phyloP scores from a whole-genome alignment of 495 filamentous ascomycete genomes.

The Aspergillus panamensis region DNA sequence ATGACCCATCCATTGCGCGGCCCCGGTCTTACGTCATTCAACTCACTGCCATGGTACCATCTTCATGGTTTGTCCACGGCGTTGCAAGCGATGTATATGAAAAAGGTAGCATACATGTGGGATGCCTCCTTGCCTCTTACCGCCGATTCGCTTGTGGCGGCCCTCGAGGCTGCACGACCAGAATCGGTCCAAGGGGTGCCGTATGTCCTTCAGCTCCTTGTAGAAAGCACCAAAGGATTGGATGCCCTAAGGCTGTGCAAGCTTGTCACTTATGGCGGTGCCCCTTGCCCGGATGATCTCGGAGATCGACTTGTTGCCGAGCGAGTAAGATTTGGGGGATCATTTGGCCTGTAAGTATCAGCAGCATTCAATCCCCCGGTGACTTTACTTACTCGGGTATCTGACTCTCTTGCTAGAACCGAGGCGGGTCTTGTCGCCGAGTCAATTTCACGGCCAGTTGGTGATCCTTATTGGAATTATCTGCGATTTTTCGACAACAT shows the following conservation, averaged over 20 bases:
- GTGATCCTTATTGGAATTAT: slow-evolving; percentile 54
- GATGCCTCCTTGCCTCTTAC: slow-evolving; percentile 55
- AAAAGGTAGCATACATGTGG: slow-evolving; percentile 49
- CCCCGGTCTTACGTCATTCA: slow-evolving; percentile 46
- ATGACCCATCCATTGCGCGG: slow-evolving; percentile 38
- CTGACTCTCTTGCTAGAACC: slow-evolving; percentile 38
- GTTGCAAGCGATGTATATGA: slow-evolving; percentile 50
- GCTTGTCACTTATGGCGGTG: slow-evolving; percentile 50
- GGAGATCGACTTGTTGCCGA: slow-evolving; percentile 49
- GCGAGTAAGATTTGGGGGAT: slow-evolving; percentile 47
- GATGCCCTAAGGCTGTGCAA: slow-evolving; percentile 43
- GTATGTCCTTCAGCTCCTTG: slow-evolving; percentile 53
- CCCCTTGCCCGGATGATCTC: slow-evolving; percentile 55
- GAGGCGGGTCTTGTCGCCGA: slow-evolving; percentile 52
- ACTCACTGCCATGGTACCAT: slow-evolving; percentile 55
- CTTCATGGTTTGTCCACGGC: slow-evolving; percentile 47
- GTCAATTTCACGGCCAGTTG: slow-evolving; percentile 45
- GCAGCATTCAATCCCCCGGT: not conserved
- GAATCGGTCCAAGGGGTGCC: slow-evolving; percentile 55
- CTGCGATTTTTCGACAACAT: slow-evolving; percentile 47
- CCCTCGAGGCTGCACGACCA: slow-evolving; percentile 43
- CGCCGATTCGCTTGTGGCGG: slow-evolving; percentile 41
- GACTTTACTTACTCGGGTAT: not conserved
- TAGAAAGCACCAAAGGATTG: slow-evolving; percentile 46
- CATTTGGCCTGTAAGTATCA: slow-evolving; percentile 50